phyloP scores from a whole-genome alignment of 2,329 filamentous ascomycete genomes.

The Ophiobolus disseminans region DNA sequence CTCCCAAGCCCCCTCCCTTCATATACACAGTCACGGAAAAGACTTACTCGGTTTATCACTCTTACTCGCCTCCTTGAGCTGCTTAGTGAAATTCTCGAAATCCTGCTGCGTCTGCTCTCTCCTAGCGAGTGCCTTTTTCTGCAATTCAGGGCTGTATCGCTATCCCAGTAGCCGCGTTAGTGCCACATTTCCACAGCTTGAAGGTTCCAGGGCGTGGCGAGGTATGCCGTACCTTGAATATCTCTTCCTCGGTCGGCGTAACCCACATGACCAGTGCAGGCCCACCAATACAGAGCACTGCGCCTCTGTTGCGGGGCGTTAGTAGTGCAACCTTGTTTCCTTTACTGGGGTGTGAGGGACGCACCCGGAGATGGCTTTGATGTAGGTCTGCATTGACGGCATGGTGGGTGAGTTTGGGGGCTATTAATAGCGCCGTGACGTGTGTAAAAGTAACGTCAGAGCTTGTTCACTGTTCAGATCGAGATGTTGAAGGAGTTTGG shows the following conservation, averaged over 20 bases:
- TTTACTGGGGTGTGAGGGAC: slow-evolving; percentile 13
- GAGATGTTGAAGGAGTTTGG: background rate
- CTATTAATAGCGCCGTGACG: background rate
- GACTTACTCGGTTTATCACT: slow-evolving; percentile 85
- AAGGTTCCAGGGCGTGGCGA: too few species aligned
- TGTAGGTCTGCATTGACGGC: slow-evolving; percentile 37
- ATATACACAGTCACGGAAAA: background rate
- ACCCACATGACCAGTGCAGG: slow-evolving; percentile 83
- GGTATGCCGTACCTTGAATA: slow-evolving; percentile 67
- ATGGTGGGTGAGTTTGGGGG: slow-evolving; percentile 22
- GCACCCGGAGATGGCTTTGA: slow-evolving; percentile 46
- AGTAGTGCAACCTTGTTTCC: slow-evolving; percentile 19
- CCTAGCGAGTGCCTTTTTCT: slow-evolving; percentile 82
- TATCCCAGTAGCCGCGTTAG: too few species aligned
- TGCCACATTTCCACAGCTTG: too few species aligned
- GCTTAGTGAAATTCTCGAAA: slow-evolving; percentile 84
- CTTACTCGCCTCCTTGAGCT: slow-evolving; percentile 87
- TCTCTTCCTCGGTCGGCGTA: slow-evolving; percentile 85
- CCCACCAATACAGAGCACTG: slow-evolving; percentile 77
- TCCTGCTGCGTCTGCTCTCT: slow-evolving; percentile 79
- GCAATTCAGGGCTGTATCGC: slow-evolving; percentile 93
- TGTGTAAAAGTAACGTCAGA: background rate
- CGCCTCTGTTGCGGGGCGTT: slow-evolving; percentile 66
- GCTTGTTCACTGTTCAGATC: background rate
- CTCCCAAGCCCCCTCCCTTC: too few species aligned